Evolutionary conservation across 306 rosid genomes (phyloP).

Genomic region (Malus sieversii): DNA sequence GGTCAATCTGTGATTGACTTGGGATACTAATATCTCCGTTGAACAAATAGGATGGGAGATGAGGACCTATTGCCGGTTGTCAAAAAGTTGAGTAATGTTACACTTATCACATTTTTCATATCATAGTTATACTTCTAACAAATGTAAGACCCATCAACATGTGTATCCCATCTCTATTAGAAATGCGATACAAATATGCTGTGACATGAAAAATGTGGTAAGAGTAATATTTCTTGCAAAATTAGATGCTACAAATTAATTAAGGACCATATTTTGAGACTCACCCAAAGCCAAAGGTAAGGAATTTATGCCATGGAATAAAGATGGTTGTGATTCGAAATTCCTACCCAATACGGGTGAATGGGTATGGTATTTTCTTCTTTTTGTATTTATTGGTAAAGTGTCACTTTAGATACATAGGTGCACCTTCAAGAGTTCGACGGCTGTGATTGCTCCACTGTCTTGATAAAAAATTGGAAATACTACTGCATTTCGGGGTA

Average conservation of each 20-base stretch:
- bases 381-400: neutral
- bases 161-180: too few relatives aligned
- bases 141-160: fast-evolving
- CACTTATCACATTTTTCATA: too few relatives aligned
- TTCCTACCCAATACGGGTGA: neutral
- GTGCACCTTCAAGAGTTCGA: neutral
- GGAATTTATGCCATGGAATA: neutral
- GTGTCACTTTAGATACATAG: neutral
- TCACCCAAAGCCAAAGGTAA: slow-evolving; percentile 4
- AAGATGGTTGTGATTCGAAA: slow-evolving; percentile 3
- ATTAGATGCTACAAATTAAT: slow-evolving; percentile 18
- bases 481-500: too few relatives aligned
- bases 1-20: too few relatives aligned
- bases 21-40: too few relatives aligned
- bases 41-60: neutral
- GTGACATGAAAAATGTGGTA: too few relatives aligned
- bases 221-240: neutral
- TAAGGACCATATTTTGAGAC: slow-evolving; percentile 7
- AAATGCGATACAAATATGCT: too few relatives aligned
- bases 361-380: neutral
- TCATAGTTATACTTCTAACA: too few relatives aligned
- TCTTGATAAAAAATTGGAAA: too few relatives aligned
- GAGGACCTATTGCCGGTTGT: slow-evolving; percentile 4
- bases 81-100: too few relatives aligned
- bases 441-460: neutral